Evolutionary conservation across 306 rosid genomes (phyloP), one percentile per base, ranked within the genome.

Genomic region (Parietaria judaica): DNA sequence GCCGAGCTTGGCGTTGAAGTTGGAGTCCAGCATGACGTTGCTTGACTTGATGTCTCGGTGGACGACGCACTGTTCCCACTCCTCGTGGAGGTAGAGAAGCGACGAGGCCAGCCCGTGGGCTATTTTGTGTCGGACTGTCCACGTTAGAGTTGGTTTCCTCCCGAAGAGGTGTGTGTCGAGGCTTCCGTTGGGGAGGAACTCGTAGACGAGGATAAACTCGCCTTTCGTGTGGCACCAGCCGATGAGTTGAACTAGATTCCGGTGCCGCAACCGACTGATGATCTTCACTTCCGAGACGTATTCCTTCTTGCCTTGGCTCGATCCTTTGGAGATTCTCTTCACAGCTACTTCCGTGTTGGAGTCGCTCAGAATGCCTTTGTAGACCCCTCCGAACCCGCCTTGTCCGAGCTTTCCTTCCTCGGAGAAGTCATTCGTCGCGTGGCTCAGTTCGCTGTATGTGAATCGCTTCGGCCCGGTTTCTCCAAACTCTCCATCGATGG

Each of bases 61-160:
- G 14, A 88, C 90, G 4, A 88, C 90, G 61, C 90, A 88, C 61
- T 85, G 94, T 66, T 88, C 90, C 88, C 96, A 85, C 54, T 88
- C 96, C 65, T 88, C 90, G 47, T 88, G 94, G 55, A 85, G 89
- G 43, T 88, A 84, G 10, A 88, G 67, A 10, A 85, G 70, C 6
- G 96, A 54, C 11, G 86, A 81, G 43, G 90, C 84, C 58, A 88
- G 69, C 7, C 94, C 94, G 11, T 75, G 52, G 13, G 84, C 84
- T 58, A 88, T 66, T 54, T 79, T 88, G 72, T 73, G 59, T 73
- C 96, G 83, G 13, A 72, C 35, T 0, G 54, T 11, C 96, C 94
- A 88, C 52, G 68, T 56, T 39, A 88, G 81, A 39, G 70, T 62
- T 3, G 55, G 58, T 44, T 71, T 73, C 38, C 37, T 69, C 9